A percentile compares a stretch with the other conserved stretches of the same genome.
Evolutionary conservation across 108 stramenopile genomes (phyloP).

Genomic region (Craspedostauros australis): DNA sequence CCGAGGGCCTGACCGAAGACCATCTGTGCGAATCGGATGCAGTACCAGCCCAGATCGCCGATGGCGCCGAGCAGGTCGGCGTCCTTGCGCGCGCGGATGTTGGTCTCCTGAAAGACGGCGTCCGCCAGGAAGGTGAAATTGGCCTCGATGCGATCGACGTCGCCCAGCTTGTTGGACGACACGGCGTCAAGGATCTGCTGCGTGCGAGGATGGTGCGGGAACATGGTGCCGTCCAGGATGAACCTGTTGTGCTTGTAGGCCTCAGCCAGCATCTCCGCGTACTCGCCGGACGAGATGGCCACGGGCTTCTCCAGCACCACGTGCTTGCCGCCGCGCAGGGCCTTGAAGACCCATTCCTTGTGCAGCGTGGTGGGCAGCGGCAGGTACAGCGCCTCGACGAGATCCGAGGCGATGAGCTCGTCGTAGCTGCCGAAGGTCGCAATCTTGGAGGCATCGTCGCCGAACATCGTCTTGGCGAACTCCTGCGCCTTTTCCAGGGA

Average conservation of each 20-base stretch:
- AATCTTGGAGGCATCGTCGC: background rate
- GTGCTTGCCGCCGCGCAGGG: conserved; percentile 24
- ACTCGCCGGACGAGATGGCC: conserved; percentile 14
- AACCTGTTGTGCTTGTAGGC: conserved; percentile 20
- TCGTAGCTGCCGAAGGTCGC: conserved; percentile 5
- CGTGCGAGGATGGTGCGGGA: conserved; percentile 28
- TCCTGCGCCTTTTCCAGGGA: conserved; percentile 14
- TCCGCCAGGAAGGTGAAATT: conserved; percentile 36
- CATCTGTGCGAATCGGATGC: conserved; percentile 29
- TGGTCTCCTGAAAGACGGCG: conserved; percentile 21
- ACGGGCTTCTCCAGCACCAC: conserved; percentile 44
- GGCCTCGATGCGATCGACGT: conserved; percentile 16
- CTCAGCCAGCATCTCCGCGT: conserved; percentile 22
- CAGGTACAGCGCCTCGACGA: conserved; percentile 31
- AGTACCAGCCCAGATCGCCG: conserved; percentile 48
- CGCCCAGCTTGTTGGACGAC: background rate
- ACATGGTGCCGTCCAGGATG: conserved; percentile 47
- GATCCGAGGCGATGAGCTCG: conserved; percentile 2
- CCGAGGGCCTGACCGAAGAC: conserved; percentile 20
- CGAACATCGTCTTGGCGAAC: conserved; percentile 5
- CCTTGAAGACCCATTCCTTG: conserved; percentile 26
- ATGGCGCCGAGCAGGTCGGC: conserved; percentile 44
- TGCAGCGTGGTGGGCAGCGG: conserved; percentile 35
- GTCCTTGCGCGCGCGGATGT: conserved; percentile 34
- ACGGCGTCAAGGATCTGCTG: conserved; percentile 12